Base-by-base conservation (phyloP, 139 green algal genomes). In the Closterium sp. region DNA sequence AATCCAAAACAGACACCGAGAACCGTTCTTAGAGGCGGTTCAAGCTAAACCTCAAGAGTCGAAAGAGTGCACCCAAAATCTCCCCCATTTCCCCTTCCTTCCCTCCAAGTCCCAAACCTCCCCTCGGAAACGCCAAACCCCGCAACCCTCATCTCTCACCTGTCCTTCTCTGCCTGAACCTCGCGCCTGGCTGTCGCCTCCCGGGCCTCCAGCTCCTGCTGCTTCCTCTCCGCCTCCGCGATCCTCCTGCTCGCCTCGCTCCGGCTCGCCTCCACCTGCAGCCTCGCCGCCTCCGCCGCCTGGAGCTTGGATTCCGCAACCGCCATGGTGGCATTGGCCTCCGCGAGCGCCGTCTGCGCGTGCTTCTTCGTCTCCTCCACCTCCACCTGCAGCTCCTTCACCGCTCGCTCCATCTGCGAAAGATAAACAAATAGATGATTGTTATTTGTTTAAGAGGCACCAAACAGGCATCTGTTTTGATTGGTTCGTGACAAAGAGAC, bases 341-440 rank as follows among this genome's bases (percentile, higher is more conserved):
- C 69, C 12, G 23, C 23, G 0, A 38, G 25, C 69, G 33, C 38
- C 23, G 23, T n/a, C 7, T 28, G 30, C 38, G 36, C 28, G 31
- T 28, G 33, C 69, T n/a, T 84, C 36, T 30, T 81, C 33, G 32
- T 88, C 64, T 66, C 89, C 31, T 89, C 89, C 31, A 34, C 84
- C 69, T 91, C 89, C n/a, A 66, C 36, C 31, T 34, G 19, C 66
- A 91, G 25, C 69, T 91, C 89, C 89, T 38, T 28, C 28, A 91
- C 38, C 0, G 84, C 69, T 31, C 33, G n/a, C 84, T 91, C 89
- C 89, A 91, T 31, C 89, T 91, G 89, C 32, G 3, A 4, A 88
- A 31, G n/a, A 38, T 5, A 85, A 5, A 38, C 38, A 91, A 55
- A 38, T 25, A 4, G 38, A 3, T 8, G 33, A 4, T 25, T 81